Conservation (phyloP, 2,329 filamentous ascomycete species). For the Zarea fungicola region DNA sequence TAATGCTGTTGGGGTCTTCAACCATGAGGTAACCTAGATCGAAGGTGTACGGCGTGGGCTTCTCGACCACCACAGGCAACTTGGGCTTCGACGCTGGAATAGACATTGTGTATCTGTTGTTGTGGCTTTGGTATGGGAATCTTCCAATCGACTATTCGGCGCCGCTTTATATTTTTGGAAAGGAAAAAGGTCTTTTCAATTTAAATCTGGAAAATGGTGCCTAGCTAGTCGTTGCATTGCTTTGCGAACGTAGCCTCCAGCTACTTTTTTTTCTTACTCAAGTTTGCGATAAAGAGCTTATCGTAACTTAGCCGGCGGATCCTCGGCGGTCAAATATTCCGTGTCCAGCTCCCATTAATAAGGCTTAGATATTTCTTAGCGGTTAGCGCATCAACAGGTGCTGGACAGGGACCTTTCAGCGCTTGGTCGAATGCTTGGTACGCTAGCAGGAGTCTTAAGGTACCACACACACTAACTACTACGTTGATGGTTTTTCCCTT, state of each 20-base stretch:
- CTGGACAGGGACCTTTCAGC: too few species aligned
- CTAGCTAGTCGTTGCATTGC: not conserved
- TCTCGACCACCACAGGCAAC: slow-evolving; percentile 63
- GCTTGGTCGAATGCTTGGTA: too few species aligned
- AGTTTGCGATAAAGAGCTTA: slow-evolving; percentile 6
- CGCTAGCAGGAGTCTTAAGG: too few species aligned
- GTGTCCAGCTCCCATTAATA: not conserved
- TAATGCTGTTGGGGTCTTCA: slow-evolving; percentile 80
- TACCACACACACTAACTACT: too few species aligned
- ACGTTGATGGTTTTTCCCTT: slow-evolving; percentile 6
- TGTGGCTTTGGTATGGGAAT: not conserved
- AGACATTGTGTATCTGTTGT: slow-evolving; percentile 25
- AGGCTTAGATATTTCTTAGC: too few species aligned
- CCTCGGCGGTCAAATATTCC: slow-evolving; percentile 10
- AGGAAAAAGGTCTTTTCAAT: too few species aligned
- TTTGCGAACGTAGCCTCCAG: not conserved
- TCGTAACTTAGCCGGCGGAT: not conserved
- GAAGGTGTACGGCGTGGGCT: slow-evolving; percentile 87
- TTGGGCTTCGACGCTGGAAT: slow-evolving; percentile 38
- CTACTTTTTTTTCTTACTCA: slow-evolving; percentile 11
- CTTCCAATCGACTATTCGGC: too few species aligned
- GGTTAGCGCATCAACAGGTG: too few species aligned
- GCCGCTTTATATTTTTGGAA: too few species aligned
- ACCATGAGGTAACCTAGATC: slow-evolving; percentile 84
- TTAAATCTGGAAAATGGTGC: not conserved